A percentile compares a stretch with the other conserved stretches of the same genome.
These are phyloP conservation scores for Flaveria floridana DNA, from an alignment of 140 eudicot species.

Conservation along the genomic window DNA sequence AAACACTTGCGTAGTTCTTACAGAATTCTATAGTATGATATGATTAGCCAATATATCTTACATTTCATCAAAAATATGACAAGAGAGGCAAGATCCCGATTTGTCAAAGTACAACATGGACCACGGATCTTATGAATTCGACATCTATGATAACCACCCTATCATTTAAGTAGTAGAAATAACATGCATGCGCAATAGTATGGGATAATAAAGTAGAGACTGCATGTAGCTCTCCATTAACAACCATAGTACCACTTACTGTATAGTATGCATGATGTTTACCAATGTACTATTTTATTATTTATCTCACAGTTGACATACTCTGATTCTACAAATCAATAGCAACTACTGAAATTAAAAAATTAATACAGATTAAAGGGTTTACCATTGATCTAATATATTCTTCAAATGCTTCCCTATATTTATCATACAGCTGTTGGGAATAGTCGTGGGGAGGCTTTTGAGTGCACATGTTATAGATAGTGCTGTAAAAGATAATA, in stretches of 20 bases:
- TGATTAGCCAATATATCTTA: not conserved
- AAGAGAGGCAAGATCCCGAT: not conserved
- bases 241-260: not conserved
- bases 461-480: slow-evolving; percentile 75
- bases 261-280: slow-evolving; percentile 1
- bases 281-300: not conserved
- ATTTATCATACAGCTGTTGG: slow-evolving; percentile 60
- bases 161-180: not conserved
- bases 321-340: not conserved
- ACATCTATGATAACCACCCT: slow-evolving; percentile 1
- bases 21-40: not conserved
- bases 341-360: slow-evolving; percentile 1
- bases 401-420: slow-evolving; percentile 52
- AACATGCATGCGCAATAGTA: not conserved
- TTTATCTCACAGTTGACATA: not conserved
- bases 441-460: slow-evolving; percentile 72
- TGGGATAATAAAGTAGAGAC: not conserved
- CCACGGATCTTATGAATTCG: not conserved
- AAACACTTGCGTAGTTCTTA: not conserved
- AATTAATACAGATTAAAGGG: not conserved
- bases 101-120: not conserved
- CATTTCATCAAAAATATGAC: not conserved
- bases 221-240: not conserved
- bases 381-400: slow-evolving; percentile 51
- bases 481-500: slow-evolving; percentile 41